Evolutionary conservation across 2,329 filamentous ascomycete genomes (phyloP), one percentile per base, ranked within the genome.

Genomic region (Fusarium armeniacum): DNA sequence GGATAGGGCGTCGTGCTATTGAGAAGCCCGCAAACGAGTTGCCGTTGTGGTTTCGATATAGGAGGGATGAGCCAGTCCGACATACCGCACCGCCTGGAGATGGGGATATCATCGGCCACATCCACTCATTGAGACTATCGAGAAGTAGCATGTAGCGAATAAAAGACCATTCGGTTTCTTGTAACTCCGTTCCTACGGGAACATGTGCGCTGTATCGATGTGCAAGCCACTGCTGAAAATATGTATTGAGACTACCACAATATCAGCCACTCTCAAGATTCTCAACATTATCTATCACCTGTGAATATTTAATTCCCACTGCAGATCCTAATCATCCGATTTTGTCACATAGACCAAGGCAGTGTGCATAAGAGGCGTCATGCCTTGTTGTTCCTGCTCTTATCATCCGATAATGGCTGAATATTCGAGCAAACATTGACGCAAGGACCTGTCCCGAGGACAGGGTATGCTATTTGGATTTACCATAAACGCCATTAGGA

Each of bases 351-450:
- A 26, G 28, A 18, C 32, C 24, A 57, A 46, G 58, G 58, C 33
- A 56, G 36, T 16, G 6, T 24, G 58, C 43, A 60, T 60, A 35
- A 59, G 57, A 62, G 62, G 58, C 58, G 62, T 18, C 44, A 46
- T 58, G 18, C 35, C n/a, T 35, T 33, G n/a, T 13, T n/a, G 38
- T 43, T 70, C 47, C 53, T 64, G 46, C 45, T 41, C 49, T 54
- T 47, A 54, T 55, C 43, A 56, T 36, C 41, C 30, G 65, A 59
- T 53, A 41, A 62, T n/a, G 44, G 30, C 22, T 16, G 26, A 36
- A 30, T 32, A 41, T 33, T 35, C 11, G 15, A 64, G 53, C 46
- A 70, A 70, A 70, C 50, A 64, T 40, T 30, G 58, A 55, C 30
- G 53, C 58, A 49, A 63, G 44, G 52, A 32, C n/a, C 44, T 51